Evolutionary conservation across 306 rosid species (phyloP).

Genomic region (Prosopis cineraria): DNA sequence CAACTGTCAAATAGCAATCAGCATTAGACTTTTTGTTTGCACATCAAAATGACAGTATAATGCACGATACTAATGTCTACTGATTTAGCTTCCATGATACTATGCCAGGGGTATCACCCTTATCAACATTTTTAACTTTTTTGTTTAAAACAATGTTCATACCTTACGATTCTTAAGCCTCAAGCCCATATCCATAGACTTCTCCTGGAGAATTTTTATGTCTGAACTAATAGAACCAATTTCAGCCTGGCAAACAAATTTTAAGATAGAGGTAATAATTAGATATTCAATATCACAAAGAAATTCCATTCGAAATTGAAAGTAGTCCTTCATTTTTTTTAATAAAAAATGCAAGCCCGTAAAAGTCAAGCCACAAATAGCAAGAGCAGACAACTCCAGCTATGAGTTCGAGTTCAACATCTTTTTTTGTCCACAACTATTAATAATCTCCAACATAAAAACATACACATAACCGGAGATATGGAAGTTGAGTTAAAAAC

Average conservation of each 20-base stretch:
- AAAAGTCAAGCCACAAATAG: neutral
- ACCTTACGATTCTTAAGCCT: constrained; percentile 99
- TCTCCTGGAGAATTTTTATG: constrained; percentile 95
- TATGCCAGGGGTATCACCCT: constrained; percentile 8
- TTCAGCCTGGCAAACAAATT: constrained; percentile 59
- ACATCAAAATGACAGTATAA: neutral
- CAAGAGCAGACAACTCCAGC: neutral
- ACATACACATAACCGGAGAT: neutral
- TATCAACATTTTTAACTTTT: constrained; percentile 4
- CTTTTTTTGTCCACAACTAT: neutral
- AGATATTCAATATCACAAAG: constrained; percentile 19
- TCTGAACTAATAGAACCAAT: constrained; percentile 99
- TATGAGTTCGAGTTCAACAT: neutral
- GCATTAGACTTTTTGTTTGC: constrained; percentile 16
- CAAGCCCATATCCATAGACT: constrained; percentile 97
- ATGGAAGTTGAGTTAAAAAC: neutral
- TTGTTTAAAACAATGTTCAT: constrained; percentile 11
- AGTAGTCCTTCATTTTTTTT: constrained; percentile 2
- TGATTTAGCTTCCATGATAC: neutral
- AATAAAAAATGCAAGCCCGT: neutral
- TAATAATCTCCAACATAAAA: neutral
- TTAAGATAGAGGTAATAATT: constrained; percentile 27
- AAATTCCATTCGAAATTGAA: constrained; percentile 1
- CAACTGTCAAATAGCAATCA: constrained; percentile 23
- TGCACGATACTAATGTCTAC: constrained; percentile 2